Percentiles rank a stretch among this genome's conserved stretches.
phyloP scores from a whole-genome alignment of 176 grass and related monocot species.

The Lolium multiflorum region DNA sequence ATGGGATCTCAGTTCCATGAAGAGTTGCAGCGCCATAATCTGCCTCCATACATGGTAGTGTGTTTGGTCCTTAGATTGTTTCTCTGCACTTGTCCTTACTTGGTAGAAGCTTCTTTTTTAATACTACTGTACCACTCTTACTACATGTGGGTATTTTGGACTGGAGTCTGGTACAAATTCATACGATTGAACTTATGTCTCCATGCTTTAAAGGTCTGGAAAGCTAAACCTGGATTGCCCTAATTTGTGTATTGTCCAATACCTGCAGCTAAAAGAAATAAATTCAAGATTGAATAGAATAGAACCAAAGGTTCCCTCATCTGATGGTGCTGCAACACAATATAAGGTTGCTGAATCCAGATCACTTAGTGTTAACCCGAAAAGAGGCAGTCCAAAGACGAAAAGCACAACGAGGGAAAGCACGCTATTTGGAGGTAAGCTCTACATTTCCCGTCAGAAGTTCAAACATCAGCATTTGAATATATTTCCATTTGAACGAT shows the following conservation, averaged over 20 bases:
- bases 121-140: constrained; percentile 3
- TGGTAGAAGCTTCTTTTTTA: background rate
- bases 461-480: constrained; percentile 5
- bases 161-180: background rate
- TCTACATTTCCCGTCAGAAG: constrained; percentile 1
- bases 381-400: constrained; percentile 80
- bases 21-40: constrained; percentile 90
- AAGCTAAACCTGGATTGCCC: background rate
- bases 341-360: constrained; percentile 61
- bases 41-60: constrained; percentile 84
- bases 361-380: constrained; percentile 76
- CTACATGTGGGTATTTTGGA: constrained; percentile 23
- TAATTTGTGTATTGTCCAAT: constrained; percentile 47
- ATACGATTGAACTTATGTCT: constrained; percentile 19
- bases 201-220: constrained; percentile 17
- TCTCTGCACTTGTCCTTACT: background rate
- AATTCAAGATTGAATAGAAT: constrained; percentile 81
- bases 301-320: constrained; percentile 76
- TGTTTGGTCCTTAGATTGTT: constrained; percentile 29
- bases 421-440: constrained; percentile 75
- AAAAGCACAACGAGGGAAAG: constrained; percentile 69
- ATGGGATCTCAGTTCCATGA: constrained; percentile 95
- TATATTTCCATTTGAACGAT: constrained; percentile 31
- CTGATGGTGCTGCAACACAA: constrained; percentile 55
- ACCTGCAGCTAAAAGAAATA: constrained; percentile 91